phyloP scores from a whole-genome alignment of 2,329 filamentous ascomycete genomes.

The Pseudogymnoascus sp. region DNA sequence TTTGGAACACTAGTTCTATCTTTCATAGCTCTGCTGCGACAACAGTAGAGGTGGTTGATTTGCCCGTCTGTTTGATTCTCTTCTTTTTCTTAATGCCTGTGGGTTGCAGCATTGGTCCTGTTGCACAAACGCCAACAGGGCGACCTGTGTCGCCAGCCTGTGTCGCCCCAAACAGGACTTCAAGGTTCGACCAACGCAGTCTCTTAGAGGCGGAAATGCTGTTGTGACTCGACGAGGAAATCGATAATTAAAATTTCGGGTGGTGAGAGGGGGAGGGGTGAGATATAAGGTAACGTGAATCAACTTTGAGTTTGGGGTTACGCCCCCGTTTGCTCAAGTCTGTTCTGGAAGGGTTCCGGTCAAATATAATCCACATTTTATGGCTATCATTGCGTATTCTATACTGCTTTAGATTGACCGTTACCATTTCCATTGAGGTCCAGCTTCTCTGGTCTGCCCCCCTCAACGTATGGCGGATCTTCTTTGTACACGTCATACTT shows the following conservation, averaged over 20 bases:
- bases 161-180: too few species aligned
- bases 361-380: neutral
- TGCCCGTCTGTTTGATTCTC: conserved; percentile 22
- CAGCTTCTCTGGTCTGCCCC: conserved; percentile 32
- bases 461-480: conserved; percentile 31
- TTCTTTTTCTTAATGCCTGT: conserved; percentile 12
- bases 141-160: conserved; percentile 16
- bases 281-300: too few species aligned
- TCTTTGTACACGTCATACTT: conserved; percentile 56
- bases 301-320: neutral
- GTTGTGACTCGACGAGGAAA: too few species aligned
- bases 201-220: too few species aligned
- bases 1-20: conserved; percentile 23
- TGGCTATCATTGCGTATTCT: neutral
- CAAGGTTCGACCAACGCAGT: too few species aligned
- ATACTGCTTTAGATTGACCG: neutral
- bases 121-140: conserved; percentile 23
- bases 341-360: neutral
- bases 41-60: conserved; percentile 22
- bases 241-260: too few species aligned
- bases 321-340: neutral
- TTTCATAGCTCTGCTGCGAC: conserved; percentile 26
- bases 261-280: too few species aligned
- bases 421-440: neutral
- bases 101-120: conserved; percentile 15